These are phyloP conservation scores for Spergularia azorica DNA, from an alignment of 179 eudicot genomes.

Conservation along the genomic window DNA sequence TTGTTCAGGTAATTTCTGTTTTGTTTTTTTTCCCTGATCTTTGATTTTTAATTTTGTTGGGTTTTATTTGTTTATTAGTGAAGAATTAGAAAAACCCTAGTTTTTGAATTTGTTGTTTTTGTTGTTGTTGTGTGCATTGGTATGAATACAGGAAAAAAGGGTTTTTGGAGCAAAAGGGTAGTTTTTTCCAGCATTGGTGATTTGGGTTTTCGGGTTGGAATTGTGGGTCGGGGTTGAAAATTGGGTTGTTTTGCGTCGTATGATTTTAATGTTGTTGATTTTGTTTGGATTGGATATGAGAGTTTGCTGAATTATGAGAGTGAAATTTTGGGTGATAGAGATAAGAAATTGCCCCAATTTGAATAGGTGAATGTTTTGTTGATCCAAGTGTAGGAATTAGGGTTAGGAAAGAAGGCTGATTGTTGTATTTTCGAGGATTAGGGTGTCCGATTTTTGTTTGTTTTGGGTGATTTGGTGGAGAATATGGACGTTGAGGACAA, in stretches of 20 bases:
- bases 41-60: constrained; percentile 4
- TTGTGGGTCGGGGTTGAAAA: constrained; percentile 30
- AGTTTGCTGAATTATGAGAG: constrained; percentile 23
- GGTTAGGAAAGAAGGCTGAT: constrained; percentile 2
- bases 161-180: constrained; percentile 19
- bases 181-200: constrained; percentile 22
- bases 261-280: constrained; percentile 24
- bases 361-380: constrained; percentile 1
- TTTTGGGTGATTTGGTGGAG: constrained; percentile 17
- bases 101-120: constrained; percentile 22
- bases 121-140: constrained; percentile 28
- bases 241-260: constrained; percentile 4
- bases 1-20: constrained; percentile 28
- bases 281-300: not conserved
- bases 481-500: constrained; percentile 64
- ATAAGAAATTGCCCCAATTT: constrained; percentile 16
- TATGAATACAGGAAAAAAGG: constrained; percentile 15
- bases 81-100: constrained; percentile 32
- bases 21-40: constrained; percentile 17
- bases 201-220: constrained; percentile 29
- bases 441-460: constrained; percentile 3
- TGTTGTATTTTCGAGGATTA: not conserved
- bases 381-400: constrained; percentile 18
- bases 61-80: not conserved
- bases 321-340: constrained; percentile 18